Base-by-base conservation (phyloP, 1,139 yeast species). In the Taphrina flavorubra region DNA sequence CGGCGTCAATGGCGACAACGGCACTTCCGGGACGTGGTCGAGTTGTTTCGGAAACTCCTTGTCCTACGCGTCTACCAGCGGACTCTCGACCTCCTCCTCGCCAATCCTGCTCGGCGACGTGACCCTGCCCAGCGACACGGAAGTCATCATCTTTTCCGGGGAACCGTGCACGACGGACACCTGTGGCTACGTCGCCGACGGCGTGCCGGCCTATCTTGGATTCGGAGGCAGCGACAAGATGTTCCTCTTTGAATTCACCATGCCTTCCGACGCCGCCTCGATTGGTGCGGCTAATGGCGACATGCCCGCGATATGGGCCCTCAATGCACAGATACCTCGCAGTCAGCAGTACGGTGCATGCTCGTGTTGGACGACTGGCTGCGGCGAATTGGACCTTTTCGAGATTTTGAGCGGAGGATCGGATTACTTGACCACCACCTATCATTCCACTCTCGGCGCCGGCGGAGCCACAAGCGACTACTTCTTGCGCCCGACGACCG, bases 301-400 rank as follows among this genome's bases (percentile, higher is more conserved):
- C 78, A 91, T 92, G 97, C 97, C 98, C 69, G 97, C 97, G 55
- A 87, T 92, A 76, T 92, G 97, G 99, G 82, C 92, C 76, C 85
- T 92, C 77, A 92, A 92, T 77, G 97, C 97, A 57, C 88, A 90
- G 79, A 90, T 92, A 75, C 97, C 98, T 76, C 87, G 98, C 81
- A 92, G 97, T 69, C 79, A 89, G 71, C 97, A 94, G 81, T 94
- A 92, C 77, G 95, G 95, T 77, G 82, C 82, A 70, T 80, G 87
- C 69, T 80, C 82, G 13, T 94, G 98, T 84, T 94, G 99, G 99
- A 78, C 86, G 73, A 85, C 96, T 51, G 98, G 98, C 65, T 94
- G 99, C 81, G 98, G 98, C 79, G 99, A 94, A 82, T 83, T 92
- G 74, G 99, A 94, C 79, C 82, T 91, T 72, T 92, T 92, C 75